A percentile compares a stretch with the other conserved stretches of the same genome.
Evolutionary conservation across 129 eudicot genomes (phyloP).

Genomic region (Rutidosis leptorrhynchoides): DNA sequence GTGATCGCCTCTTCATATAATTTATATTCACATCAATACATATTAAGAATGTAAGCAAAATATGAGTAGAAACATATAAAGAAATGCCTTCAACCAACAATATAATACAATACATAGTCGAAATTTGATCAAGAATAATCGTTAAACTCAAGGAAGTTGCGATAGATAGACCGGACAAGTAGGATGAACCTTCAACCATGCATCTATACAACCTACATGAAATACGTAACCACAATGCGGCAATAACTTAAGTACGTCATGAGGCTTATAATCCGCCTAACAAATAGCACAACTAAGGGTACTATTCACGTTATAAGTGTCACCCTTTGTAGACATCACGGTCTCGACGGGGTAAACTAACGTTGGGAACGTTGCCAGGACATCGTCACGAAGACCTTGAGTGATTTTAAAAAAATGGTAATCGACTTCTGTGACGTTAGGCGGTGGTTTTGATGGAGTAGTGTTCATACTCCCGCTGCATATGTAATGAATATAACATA

Average conservation of each 20-base stretch:
- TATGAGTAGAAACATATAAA: too few species aligned
- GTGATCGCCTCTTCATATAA: too few species aligned
- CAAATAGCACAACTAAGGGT: slow-evolving; percentile 4
- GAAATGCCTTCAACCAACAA: too few species aligned
- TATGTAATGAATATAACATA: not conserved
- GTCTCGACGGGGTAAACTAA: not conserved
- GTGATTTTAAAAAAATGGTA: not conserved
- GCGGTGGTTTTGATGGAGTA: not conserved
- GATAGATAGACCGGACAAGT: slow-evolving; percentile 32
- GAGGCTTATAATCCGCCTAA: not conserved
- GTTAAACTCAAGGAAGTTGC: slow-evolving; percentile 10
- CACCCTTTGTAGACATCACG: not conserved
- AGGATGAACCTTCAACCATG: slow-evolving; percentile 25
- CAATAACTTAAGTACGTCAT: slow-evolving; percentile 1
- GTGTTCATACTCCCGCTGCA: not conserved
- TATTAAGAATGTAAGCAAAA: too few species aligned
- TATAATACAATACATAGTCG: too few species aligned
- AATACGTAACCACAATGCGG: slow-evolving; percentile 30
- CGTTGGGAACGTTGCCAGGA: slow-evolving; percentile 3
- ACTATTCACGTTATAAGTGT: not conserved
- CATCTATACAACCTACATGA: slow-evolving; percentile 27
- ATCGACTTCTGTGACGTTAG: not conserved
- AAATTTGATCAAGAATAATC: not conserved
- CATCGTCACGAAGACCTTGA: slow-evolving; percentile 13
- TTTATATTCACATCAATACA: too few species aligned